Percentiles rank a stretch among this genome's conserved stretches.
Conservation (phyloP, 108 stramenopile species). For the Fistulifera solaris region DNA sequence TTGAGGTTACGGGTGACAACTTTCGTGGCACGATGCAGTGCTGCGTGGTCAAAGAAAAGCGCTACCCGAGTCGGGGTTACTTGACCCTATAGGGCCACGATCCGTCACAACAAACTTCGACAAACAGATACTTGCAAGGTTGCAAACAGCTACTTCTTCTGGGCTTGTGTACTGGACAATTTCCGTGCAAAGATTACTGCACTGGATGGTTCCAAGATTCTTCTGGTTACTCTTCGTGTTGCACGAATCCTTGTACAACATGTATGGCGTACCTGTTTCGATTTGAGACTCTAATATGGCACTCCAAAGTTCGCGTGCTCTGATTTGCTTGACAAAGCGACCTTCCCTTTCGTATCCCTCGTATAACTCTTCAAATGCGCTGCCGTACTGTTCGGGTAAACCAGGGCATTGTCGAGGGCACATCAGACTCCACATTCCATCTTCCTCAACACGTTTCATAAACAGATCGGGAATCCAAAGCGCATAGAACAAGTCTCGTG, state of each 20-base stretch:
- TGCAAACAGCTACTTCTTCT: constrained; percentile 96
- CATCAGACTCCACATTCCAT: constrained; percentile 94
- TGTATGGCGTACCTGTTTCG: constrained; percentile 96
- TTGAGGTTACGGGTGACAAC: constrained; percentile 90
- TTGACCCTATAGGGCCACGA: constrained; percentile 65
- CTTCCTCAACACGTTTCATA: constrained; percentile 89
- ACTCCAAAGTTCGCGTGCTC: constrained; percentile 82
- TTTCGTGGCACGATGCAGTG: constrained; percentile 77
- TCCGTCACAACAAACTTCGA: constrained; percentile 71
- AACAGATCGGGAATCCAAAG: constrained; percentile 97
- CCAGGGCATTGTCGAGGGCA: constrained; percentile 91
- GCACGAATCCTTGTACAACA: constrained; percentile 95
- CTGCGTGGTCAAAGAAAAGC: constrained; percentile 84
- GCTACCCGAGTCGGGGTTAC: constrained; percentile 41
- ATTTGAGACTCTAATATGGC: constrained; percentile 88
- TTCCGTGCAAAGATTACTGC: constrained; percentile 95
- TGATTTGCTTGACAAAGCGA: constrained; percentile 49
- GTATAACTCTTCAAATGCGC: constrained; percentile 88
- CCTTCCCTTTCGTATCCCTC: constrained; percentile 81
- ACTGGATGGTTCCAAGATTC: constrained; percentile 95
- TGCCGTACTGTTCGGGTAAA: constrained; percentile 71
- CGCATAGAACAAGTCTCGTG: constrained; percentile 93
- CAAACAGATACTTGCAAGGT: constrained; percentile 86
- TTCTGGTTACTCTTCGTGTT: constrained; percentile 95
- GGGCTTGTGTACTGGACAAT: constrained; percentile 92